A percentile compares a stretch with the other conserved stretches of the same genome.
Conservation (phyloP, 495 filamentous ascomycete species). For the Aspergillus biplanus region DNA sequence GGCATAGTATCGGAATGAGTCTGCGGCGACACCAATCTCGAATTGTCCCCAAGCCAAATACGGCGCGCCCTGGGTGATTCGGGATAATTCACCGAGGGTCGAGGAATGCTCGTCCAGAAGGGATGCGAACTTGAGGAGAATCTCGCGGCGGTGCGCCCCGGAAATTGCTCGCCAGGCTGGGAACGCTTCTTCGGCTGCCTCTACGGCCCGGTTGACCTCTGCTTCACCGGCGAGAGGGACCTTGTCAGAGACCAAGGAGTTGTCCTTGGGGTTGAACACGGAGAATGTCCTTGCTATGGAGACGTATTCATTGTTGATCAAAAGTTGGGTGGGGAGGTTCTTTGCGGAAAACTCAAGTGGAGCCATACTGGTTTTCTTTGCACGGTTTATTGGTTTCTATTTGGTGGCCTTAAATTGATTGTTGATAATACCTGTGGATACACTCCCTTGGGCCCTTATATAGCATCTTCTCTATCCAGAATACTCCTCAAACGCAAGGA, state of each 20-base stretch:
- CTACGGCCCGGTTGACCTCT: conserved; percentile 21
- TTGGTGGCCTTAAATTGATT: no score
- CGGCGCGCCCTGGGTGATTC: conserved; percentile 14
- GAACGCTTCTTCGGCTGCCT: conserved; percentile 47
- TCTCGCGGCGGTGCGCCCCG: background rate
- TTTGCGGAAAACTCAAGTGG: background rate
- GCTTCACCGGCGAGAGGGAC: conserved; percentile 4
- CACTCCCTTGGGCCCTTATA: no score
- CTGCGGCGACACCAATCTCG: conserved; percentile 67
- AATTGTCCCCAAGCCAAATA: conserved; percentile 18
- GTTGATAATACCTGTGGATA: no score
- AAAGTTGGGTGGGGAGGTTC: background rate
- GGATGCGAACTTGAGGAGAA: conserved; percentile 38
- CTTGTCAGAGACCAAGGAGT: background rate
- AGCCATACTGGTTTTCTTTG: background rate
- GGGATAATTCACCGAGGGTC: background rate
- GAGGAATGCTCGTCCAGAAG: conserved; percentile 14
- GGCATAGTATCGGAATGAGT: conserved; percentile 57
- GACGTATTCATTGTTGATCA: background rate
- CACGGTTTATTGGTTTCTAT: no score
- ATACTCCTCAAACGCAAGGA: no score
- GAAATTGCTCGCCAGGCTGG: conserved; percentile 2
- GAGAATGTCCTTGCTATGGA: background rate
- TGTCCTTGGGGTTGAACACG: background rate
- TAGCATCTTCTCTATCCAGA: no score